Base-by-base conservation (phyloP, 2,329 filamentous ascomycete species). In the Calonectria naviculata region DNA sequence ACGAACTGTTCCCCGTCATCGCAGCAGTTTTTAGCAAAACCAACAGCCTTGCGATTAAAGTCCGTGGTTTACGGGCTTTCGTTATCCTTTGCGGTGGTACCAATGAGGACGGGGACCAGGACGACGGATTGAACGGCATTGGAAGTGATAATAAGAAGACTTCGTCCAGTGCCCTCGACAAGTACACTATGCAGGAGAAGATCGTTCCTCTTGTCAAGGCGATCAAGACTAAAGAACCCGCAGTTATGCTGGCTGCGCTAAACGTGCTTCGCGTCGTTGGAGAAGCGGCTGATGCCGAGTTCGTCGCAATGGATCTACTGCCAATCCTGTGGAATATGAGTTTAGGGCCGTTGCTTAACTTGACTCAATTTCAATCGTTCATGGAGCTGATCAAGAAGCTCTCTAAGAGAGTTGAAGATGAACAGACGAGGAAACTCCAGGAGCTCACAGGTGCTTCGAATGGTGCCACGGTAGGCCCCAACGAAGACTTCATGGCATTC, bases 161-260 rank as follows among this genome's bases (percentile, higher is more conserved):
- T 2, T 89, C 90, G 1, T 93, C 93, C 0, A 95, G 92, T 2
- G 95, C 96, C 4, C 86, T 99, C 31, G 97, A 99, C 85, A 98
- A 98, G 82, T 98, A 97, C 80, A 98, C 97, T 0, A 96, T 99
- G 85, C 97, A 99, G 81, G 97, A 99, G 81, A 98, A 98, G 85
- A 94, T 99, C 38, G 90, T 98, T 0, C 97, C 97, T 0, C 85
- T 98, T 5, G 88, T 99, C 71, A 95, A 94, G 79, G 95, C 89
- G 2, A 98, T 99, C 85, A 98, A 98, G 84, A 99, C 97, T 0
- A 98, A 98, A 81, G 97, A 99, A 81, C 97, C 97, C 0, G 95
- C 95, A 9, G 97, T 99, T 12, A 98, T 98, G 94, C 93, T 98
- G 87, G 95, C 96, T 7, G 93, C 95, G 0, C 87, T 98, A 38